Percentiles rank a stretch among this genome's conserved stretches.
Evolutionary conservation across 768 basidiomycete species (phyloP).

Genomic region (Gautieria morchelliformis): DNA sequence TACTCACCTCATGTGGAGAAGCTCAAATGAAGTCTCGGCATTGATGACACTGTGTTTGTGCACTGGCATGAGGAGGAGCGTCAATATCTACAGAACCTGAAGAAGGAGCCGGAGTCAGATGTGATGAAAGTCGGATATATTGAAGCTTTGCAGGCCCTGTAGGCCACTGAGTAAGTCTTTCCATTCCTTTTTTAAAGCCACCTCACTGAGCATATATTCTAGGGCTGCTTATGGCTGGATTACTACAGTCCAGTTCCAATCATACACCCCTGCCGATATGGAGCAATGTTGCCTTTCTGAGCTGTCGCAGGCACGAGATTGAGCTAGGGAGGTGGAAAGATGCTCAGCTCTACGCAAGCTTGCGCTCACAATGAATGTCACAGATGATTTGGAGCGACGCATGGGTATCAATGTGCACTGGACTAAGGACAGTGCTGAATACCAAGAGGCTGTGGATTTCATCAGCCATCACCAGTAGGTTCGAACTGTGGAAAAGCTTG

Average conservation of each 20-base stretch:
- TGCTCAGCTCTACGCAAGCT: not conserved
- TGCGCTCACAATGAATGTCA: not conserved
- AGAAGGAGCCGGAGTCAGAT: not conserved
- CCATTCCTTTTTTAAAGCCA: no score
- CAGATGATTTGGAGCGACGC: constrained; percentile 8
- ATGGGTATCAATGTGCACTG: constrained; percentile 12
- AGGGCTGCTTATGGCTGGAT: not conserved
- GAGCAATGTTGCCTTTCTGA: not conserved
- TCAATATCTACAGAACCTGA: not conserved
- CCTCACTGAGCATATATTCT: not conserved
- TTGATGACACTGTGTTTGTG: not conserved
- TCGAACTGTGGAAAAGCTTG: no score
- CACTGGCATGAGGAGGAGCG: not conserved
- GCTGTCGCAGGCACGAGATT: not conserved
- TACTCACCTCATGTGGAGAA: not conserved
- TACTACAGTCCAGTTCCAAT: not conserved
- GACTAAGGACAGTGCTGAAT: constrained; percentile 6
- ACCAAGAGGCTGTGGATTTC: no score
- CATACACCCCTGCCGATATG: not conserved
- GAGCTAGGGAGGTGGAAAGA: not conserved
- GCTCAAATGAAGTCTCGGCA: not conserved
- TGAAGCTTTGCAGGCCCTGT: not conserved
- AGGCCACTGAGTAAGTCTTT: not conserved
- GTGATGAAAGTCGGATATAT: not conserved
- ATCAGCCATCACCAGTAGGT: no score